phyloP scores from a whole-genome alignment of 805 yeast genomes.

The Tanozyma kutaoensis region DNA sequence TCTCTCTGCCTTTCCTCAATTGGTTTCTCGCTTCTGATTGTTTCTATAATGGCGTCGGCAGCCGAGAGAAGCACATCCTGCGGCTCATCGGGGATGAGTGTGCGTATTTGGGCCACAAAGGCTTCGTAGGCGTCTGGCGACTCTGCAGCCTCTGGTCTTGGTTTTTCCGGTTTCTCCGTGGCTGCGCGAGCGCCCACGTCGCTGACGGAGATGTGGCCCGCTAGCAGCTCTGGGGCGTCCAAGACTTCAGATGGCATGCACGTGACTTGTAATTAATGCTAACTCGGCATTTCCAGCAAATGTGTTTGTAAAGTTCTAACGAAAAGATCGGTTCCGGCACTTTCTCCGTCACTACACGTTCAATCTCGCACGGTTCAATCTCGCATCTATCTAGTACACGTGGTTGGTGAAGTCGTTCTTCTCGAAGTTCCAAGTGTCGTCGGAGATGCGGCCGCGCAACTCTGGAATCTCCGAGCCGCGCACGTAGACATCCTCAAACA shows the following conservation, averaged over 20 bases:
- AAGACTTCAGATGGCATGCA: too few species aligned
- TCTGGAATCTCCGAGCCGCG: constrained; percentile 88
- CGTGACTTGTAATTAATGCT: too few species aligned
- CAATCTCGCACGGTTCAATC: too few species aligned
- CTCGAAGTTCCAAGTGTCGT: constrained; percentile 83
- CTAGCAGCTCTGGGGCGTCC: too few species aligned
- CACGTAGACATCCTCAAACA: constrained; percentile 93
- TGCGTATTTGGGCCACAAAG: constrained; percentile 45
- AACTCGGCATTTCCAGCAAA: too few species aligned
- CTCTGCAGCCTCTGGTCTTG: constrained; percentile 10
- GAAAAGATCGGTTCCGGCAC: too few species aligned
- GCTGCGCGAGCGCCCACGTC: constrained; percentile 59
- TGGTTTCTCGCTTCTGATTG: constrained; percentile 33
- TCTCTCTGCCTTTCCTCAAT: constrained; percentile 34
- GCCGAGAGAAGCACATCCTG: constrained; percentile 62
- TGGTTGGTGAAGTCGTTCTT: constrained; percentile 32
- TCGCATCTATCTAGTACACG: too few species aligned
- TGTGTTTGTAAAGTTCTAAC: too few species aligned
- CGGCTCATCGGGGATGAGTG: constrained; percentile 59
- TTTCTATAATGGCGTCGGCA: constrained; percentile 49
- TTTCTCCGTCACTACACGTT: too few species aligned
- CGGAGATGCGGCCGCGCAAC: constrained; percentile 93
- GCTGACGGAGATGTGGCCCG: constrained; percentile 48
- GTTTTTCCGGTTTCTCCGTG: constrained; percentile 8
- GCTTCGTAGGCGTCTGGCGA: constrained; percentile 35